Percentiles rank a stretch among this genome's conserved stretches.
Evolutionary conservation across 2,329 filamentous ascomycete genomes (phyloP).

Genomic region (Talaromyces marneffei): DNA sequence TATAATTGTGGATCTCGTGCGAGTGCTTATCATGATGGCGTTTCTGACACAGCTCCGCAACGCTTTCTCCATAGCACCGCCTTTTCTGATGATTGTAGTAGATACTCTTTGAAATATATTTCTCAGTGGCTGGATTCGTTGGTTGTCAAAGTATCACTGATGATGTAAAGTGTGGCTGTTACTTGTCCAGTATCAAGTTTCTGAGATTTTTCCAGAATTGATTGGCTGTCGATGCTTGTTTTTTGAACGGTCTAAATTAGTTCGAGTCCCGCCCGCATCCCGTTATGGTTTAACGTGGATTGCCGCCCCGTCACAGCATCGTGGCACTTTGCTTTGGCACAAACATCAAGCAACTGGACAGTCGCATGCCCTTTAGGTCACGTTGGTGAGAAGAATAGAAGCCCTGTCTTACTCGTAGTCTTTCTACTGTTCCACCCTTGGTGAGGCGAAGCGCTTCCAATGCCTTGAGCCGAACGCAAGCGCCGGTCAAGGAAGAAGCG

Average conservation of each 20-base stretch:
- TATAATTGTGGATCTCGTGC: neutral
- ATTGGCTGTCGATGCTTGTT: constrained; percentile 35
- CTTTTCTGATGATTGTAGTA: neutral
- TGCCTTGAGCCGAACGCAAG: neutral
- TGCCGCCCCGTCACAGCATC: constrained; percentile 16
- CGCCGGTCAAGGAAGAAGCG: neutral
- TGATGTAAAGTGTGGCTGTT: constrained; percentile 34
- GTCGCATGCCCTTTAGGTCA: constrained; percentile 31
- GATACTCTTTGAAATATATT: neutral
- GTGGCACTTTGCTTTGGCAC: neutral
- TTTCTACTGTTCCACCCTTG: neutral
- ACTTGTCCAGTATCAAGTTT: constrained; percentile 26
- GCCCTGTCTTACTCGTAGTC: neutral
- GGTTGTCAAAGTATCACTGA: constrained; percentile 34
- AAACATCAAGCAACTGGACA: constrained; percentile 6
- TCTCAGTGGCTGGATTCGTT: constrained; percentile 38
- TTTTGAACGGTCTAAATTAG: constrained; percentile 31
- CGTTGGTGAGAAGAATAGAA: constrained; percentile 22
- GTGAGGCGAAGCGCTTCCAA: constrained; percentile 10
- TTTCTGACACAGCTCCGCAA: constrained; percentile 41
- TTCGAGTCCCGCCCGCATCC: constrained; percentile 37
- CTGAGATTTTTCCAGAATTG: constrained; percentile 26
- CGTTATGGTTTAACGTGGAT: constrained; percentile 34
- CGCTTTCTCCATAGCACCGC: neutral
- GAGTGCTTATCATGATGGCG: constrained; percentile 7